Evolutionary conservation across 2,329 filamentous ascomycete genomes (phyloP).

Genomic region (Aspergillus sp.): DNA sequence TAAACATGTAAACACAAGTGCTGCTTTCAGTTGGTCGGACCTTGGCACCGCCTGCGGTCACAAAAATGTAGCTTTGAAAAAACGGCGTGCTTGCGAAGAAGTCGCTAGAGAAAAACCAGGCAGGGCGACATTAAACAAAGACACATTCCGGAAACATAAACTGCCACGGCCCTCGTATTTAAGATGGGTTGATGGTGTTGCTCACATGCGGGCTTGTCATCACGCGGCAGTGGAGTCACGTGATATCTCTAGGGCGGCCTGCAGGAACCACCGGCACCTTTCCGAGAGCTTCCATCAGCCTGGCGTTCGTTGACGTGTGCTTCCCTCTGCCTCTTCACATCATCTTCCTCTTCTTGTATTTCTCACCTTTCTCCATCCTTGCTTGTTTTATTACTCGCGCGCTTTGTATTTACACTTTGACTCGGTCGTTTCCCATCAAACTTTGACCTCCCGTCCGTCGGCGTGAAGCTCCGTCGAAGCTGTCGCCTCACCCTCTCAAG

Average conservation of each 20-base stretch:
- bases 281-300: conserved; percentile 27
- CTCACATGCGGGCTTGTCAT: conserved; percentile 8
- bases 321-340: conserved; percentile 14
- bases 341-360: conserved; percentile 3
- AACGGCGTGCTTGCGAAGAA: neutral
- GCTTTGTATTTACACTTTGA: conserved; percentile 19
- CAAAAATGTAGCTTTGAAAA: neutral
- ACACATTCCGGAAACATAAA: neutral
- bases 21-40: neutral
- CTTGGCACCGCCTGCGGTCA: neutral
- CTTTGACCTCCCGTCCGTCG: conserved; percentile 19
- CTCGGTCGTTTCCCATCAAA: conserved; percentile 8
- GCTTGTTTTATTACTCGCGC: conserved; percentile 22
- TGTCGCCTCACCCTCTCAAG: conserved; percentile 33
- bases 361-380: conserved; percentile 8
- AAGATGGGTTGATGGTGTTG: neutral
- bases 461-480: conserved; percentile 29
- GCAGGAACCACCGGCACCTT: conserved; percentile 27
- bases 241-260: conserved; percentile 24
- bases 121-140: neutral
- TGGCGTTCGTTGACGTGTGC: conserved; percentile 33
- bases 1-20: neutral
- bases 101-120: neutral
- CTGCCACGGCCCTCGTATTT: neutral
- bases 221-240: conserved; percentile 17